Base-by-base conservation (phyloP, 2,329 filamentous ascomycete genomes). In the Myotisia sp. region DNA sequence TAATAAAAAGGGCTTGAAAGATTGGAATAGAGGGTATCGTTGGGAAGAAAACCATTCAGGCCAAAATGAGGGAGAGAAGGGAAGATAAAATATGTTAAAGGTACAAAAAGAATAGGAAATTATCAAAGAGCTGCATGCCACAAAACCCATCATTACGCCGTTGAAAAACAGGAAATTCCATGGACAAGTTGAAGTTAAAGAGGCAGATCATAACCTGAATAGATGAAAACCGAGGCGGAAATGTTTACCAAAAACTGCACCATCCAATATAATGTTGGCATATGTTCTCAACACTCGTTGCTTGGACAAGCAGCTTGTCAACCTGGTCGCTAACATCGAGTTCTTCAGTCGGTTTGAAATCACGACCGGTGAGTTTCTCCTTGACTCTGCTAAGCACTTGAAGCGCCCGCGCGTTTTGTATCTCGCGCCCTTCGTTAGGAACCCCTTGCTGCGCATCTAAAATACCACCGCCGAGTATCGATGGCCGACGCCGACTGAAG, bases 251-350 rank as follows among this genome's bases (percentile, higher is more conserved):
- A 69, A 94, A 95, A 60, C 83, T 92, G 62, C 87, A 95, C 87
- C 87, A 95, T 43, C 90, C 90, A 48, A 95, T 93, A 56, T 94
- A 98, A 64, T 95, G 90, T 66, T 95, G 90, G 55, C 90, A 98
- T 41, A 98, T 65, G 56, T 95, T 95, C 69, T 95, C 90, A 48
- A 95, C 67, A 52, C 90, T 94, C 5, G 90, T 98, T 14, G 90
- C 90, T 64, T 98, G 87, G 41, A 80, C 78, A 47, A 99, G 80
- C 49, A 99, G 64, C 57, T 92, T 87, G 58, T 93, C 87, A 4
- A 98, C 92, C 61, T 99, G 90, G 41, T 75, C 74, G 37, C 82
- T 76, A 14, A 92, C 76, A 38, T 76, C 78, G 42, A 98, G 68
- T 60, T 95, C 87, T 49, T 92, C 80, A 29, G 71, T 71, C 2